A percentile compares a stretch with the other conserved stretches of the same genome.
These are phyloP conservation scores for Rhipidocladum racemiflorum DNA, from an alignment of 176 grass and related monocot genomes.

Conservation along the genomic window DNA sequence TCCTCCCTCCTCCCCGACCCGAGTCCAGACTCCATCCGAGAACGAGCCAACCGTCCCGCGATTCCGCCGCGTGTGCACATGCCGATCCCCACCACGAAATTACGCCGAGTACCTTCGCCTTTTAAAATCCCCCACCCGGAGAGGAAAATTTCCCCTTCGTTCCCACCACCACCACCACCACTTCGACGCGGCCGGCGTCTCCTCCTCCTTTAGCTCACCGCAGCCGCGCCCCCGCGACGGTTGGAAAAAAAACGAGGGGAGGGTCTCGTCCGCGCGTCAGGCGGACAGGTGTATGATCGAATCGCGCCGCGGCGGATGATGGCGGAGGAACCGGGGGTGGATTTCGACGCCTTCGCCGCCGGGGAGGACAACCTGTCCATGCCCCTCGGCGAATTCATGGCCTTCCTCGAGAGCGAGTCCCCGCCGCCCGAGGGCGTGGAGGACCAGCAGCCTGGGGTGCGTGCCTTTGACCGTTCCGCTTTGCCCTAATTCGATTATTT, in stretches of 20 bases:
- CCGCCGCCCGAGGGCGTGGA: not conserved
- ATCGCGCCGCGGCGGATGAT: constrained; percentile 38
- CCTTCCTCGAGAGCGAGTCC: constrained; percentile 53
- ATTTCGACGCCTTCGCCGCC: constrained; percentile 14
- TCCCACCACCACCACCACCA: no score
- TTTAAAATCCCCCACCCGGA: constrained; percentile 10
- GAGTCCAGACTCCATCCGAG: not conserved
- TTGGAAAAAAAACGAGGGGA: not conserved
- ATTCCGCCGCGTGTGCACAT: constrained; percentile 32
- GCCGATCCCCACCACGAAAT: constrained; percentile 10
- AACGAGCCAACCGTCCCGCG: constrained; percentile 4
- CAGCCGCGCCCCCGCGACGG: constrained; percentile 12
- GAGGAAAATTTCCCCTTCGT: constrained; percentile 21
- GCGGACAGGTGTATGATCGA: constrained; percentile 42
- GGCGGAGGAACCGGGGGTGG: constrained; percentile 48
- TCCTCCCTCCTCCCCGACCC: not conserved
- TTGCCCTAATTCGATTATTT: constrained; percentile 27
- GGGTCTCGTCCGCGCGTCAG: not conserved
- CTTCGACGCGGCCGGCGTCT: constrained; percentile 37
- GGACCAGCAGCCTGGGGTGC: constrained; percentile 29
- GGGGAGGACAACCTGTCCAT: constrained; percentile 68
- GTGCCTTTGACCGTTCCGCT: not conserved
- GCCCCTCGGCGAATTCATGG: constrained; percentile 47
- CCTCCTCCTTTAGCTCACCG: not conserved
- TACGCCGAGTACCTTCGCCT: constrained; percentile 13